Percentiles rank a stretch among this genome's conserved stretches.
Evolutionary conservation across 805 yeast species (phyloP).

Genomic region (Monosporozyma siamensis): DNA sequence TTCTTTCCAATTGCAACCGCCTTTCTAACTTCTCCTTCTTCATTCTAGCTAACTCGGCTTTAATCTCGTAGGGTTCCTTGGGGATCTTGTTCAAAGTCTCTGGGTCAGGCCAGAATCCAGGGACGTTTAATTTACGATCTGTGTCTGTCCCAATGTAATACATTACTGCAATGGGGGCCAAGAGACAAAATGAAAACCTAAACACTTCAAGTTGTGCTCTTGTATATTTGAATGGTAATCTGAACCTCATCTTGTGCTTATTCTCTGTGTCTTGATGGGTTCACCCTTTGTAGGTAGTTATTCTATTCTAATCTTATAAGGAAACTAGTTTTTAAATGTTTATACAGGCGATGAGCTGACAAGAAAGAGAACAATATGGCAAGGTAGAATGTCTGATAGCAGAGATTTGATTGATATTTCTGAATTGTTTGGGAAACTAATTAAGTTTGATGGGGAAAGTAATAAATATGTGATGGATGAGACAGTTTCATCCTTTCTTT

Average conservation of each 20-base stretch:
- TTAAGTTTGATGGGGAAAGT: neutral
- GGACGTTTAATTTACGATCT: conserved; percentile 77
- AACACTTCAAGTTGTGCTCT: conserved; percentile 48
- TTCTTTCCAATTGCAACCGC: conserved; percentile 63
- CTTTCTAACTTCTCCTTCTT: conserved; percentile 65
- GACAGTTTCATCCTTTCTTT: conserved; percentile 24
- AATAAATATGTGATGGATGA: conserved; percentile 21
- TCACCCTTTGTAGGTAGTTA: neutral
- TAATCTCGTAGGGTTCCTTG: conserved; percentile 83
- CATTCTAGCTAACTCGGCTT: conserved; percentile 85
- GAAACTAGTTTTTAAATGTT: neutral
- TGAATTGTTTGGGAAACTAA: neutral
- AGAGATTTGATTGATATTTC: neutral
- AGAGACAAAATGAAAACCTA: conserved; percentile 68
- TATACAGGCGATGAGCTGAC: neutral
- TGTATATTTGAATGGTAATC: conserved; percentile 29
- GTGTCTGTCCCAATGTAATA: conserved; percentile 87
- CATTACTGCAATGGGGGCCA: conserved; percentile 88
- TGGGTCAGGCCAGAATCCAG: conserved; percentile 97
- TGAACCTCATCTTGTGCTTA: conserved; percentile 7
- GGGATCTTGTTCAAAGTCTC: conserved; percentile 84
- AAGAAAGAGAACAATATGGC: too few relatives aligned
- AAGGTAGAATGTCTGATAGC: too few relatives aligned
- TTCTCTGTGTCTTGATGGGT: neutral
- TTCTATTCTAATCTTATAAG: too few relatives aligned